Evolutionary conservation across 78 protist genomes (phyloP).

Genomic region (Tieghemostelium lacteum): DNA sequence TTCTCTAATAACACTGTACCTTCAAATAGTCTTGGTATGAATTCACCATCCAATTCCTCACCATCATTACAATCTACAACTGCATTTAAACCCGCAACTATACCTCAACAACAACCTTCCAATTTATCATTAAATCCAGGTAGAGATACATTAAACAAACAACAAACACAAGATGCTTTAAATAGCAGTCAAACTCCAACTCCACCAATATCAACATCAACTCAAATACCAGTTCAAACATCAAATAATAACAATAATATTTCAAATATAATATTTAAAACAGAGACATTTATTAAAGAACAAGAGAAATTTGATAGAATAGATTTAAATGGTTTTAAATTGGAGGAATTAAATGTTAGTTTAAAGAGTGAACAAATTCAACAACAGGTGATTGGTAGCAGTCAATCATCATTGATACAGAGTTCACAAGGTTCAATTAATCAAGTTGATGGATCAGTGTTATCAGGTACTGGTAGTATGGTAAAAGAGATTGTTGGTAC

Average conservation of each 20-base stretch:
- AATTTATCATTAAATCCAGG: neutral
- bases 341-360: neutral
- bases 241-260: neutral
- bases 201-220: neutral
- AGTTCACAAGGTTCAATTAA: neutral
- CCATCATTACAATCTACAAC: neutral
- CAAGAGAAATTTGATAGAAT: conserved; percentile 21
- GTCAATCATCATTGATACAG: neutral
- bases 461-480: neutral
- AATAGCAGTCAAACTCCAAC: neutral
- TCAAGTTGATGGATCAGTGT: neutral
- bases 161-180: neutral
- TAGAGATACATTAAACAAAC: neutral
- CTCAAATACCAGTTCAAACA: neutral
- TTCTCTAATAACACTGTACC: neutral
- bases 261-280: conserved; percentile 45
- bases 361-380: neutral
- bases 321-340: neutral
- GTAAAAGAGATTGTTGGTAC: too few species aligned
- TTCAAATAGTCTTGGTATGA: neutral
- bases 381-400: neutral
- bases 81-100: neutral
- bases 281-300: conserved; percentile 52
- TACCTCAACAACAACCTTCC: neutral
- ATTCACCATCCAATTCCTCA: neutral